Conservation (phyloP, 2,329 filamentous ascomycete species). For the Aspergillus caelatus region DNA sequence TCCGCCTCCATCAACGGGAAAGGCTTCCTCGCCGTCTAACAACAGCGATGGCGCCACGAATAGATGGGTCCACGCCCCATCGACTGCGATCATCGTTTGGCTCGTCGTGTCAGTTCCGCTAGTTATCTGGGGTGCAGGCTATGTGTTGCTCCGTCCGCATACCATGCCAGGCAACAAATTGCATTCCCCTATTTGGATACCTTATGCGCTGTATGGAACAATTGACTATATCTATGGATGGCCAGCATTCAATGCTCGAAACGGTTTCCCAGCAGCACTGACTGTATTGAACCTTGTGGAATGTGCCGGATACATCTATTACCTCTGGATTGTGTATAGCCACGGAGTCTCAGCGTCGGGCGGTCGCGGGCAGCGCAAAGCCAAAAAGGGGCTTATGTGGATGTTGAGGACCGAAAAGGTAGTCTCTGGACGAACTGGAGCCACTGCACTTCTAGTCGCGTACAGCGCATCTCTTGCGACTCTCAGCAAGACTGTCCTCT, state of each 20-base stretch:
- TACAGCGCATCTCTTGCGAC: conserved; percentile 66
- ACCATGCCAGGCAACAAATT: conserved; percentile 77
- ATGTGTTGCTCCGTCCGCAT: conserved; percentile 77
- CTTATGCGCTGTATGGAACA: conserved; percentile 78
- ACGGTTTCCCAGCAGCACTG: conserved; percentile 80
- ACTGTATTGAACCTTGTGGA: conserved; percentile 69
- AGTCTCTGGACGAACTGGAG: conserved; percentile 56
- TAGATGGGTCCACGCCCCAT: conserved; percentile 62
- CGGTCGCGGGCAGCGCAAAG: conserved; percentile 30
- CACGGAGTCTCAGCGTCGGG: conserved; percentile 39
- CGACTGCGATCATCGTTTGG: conserved; percentile 68
- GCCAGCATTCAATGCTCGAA: conserved; percentile 66
- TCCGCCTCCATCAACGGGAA: conserved; percentile 36
- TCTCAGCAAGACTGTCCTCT: conserved; percentile 68
- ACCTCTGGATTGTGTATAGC: conserved; percentile 57
- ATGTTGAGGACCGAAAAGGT: conserved; percentile 53
- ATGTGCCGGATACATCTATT: conserved; percentile 65
- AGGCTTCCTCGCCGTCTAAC: conserved; percentile 27
- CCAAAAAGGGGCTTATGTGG: conserved; percentile 41
- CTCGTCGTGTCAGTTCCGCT: conserved; percentile 73
- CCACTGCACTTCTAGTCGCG: conserved; percentile 59
- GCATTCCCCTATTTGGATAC: conserved; percentile 72
- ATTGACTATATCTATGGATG: conserved; percentile 83
- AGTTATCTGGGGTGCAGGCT: conserved; percentile 78
- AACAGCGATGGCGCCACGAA: conserved; percentile 21